These are phyloP conservation scores for Phylloporus sp. DNA, from an alignment of 1,284 basidiomycete species.

Conservation along the genomic window DNA sequence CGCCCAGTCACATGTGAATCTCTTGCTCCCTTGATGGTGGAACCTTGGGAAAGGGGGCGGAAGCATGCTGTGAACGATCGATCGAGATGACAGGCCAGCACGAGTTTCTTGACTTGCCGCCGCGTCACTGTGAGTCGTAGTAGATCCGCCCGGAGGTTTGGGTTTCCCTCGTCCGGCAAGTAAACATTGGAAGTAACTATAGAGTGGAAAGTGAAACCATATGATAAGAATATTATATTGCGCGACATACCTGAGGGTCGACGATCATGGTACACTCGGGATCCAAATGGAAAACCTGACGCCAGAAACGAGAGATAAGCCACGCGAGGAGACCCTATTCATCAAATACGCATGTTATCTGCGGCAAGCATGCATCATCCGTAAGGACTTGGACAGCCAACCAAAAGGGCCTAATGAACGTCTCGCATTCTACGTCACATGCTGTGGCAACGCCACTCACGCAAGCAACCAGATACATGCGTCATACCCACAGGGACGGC, in stretches of 20 bases:
- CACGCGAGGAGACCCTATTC: constrained; percentile 14
- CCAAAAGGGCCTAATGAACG: constrained; percentile 8
- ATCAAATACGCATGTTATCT: constrained; percentile 14
- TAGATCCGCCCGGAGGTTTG: constrained; percentile 20
- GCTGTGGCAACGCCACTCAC: background rate
- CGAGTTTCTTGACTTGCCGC: background rate
- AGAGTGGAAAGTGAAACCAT: background rate
- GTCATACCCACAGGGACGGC: constrained; percentile 24
- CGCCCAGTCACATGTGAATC: background rate
- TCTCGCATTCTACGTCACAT: constrained; percentile 13
- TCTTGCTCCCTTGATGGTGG: background rate
- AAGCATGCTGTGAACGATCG: background rate
- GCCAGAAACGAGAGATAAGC: background rate
- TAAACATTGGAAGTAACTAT: background rate
- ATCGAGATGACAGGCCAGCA: background rate
- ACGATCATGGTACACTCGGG: too few relatives aligned
- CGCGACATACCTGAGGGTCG: constrained; percentile 1
- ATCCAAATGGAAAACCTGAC: background rate
- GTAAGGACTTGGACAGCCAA: constrained; percentile 5
- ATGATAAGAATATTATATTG: background rate
- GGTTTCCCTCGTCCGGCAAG: background rate
- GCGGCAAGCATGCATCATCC: constrained; percentile 14
- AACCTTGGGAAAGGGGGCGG: background rate
- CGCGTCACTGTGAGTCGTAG: background rate
- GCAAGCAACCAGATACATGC: background rate